These are phyloP conservation scores for Exophiala mesophila DNA, from an alignment of 2,329 filamentous ascomycete genomes.

Conservation along the genomic window DNA sequence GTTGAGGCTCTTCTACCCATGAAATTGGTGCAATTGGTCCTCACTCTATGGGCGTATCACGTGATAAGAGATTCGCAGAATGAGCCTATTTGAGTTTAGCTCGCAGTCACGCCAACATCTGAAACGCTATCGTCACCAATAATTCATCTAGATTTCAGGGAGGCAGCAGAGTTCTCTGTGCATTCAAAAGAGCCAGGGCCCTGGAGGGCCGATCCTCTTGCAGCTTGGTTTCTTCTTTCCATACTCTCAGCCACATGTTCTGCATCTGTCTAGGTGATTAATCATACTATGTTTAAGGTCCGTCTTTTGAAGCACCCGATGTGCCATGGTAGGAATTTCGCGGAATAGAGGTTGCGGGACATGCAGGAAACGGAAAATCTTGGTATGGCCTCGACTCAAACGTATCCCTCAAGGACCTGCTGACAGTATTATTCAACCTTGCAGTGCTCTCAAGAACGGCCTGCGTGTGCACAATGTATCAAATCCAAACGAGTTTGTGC, in stretches of 20 bases:
- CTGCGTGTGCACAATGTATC: constrained; percentile 30
- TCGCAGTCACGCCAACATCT: neutral
- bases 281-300: neutral
- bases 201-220: too few species aligned
- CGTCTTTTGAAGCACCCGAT: neutral
- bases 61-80: too few species aligned
- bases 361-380: constrained; percentile 29
- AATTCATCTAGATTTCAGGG: neutral
- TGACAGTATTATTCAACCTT: too few species aligned
- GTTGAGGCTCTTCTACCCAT: too few species aligned
- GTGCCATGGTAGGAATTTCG: constrained; percentile 28
- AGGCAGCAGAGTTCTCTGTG: neutral
- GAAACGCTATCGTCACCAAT: neutral
- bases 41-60: too few species aligned
- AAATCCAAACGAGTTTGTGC: constrained; percentile 30
- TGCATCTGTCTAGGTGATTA: neutral
- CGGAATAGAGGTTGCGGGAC: constrained; percentile 29
- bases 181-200: neutral
- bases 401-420: too few species aligned
- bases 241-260: neutral
- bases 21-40: too few species aligned
- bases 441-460: too few species aligned
- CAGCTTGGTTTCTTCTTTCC: neutral
- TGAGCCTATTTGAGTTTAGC: constrained; percentile 5
- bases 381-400: too few species aligned